Evolutionary conservation across 441 rosid genomes (phyloP).

Genomic region (Iberis amara): DNA sequence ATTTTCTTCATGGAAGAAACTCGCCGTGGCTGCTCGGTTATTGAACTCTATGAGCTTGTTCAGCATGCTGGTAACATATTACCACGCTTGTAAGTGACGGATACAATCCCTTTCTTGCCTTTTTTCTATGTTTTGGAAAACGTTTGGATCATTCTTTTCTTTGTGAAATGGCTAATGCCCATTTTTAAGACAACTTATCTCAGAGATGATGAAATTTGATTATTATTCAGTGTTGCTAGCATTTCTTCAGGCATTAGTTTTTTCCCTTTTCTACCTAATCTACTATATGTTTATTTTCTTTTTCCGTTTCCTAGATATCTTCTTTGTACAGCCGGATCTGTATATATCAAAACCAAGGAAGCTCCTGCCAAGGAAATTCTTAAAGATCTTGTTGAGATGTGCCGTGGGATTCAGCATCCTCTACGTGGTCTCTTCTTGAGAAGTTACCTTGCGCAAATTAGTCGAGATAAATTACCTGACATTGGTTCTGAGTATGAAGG

Average conservation of each 20-base stretch:
- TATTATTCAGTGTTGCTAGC: too few species aligned
- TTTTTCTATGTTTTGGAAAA: too few species aligned
- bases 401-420: constrained; percentile 76
- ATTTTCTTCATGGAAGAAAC: constrained; percentile 85
- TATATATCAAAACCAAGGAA: constrained; percentile 69
- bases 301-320: constrained; percentile 47
- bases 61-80: constrained; percentile 98
- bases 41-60: constrained; percentile 90
- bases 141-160: too few species aligned
- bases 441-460: constrained; percentile 73
- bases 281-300: constrained; percentile 11
- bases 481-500: constrained; percentile 60
- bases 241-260: too few species aligned
- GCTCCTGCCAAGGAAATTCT: constrained; percentile 66
- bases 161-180: too few species aligned
- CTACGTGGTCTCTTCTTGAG: constrained; percentile 75
- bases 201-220: too few species aligned
- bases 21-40: constrained; percentile 82
- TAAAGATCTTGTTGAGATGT: constrained; percentile 82
- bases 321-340: constrained; percentile 70
- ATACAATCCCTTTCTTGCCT: background rate
- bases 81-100: constrained; percentile 75
- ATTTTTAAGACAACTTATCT: too few species aligned
- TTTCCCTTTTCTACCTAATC: too few species aligned
- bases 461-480: constrained; percentile 67